A percentile compares a stretch with the other conserved stretches of the same genome.
Evolutionary conservation across 192 early-diverging fungal genomes (phyloP).

Genomic region (Linnemannia schmuckeri): DNA sequence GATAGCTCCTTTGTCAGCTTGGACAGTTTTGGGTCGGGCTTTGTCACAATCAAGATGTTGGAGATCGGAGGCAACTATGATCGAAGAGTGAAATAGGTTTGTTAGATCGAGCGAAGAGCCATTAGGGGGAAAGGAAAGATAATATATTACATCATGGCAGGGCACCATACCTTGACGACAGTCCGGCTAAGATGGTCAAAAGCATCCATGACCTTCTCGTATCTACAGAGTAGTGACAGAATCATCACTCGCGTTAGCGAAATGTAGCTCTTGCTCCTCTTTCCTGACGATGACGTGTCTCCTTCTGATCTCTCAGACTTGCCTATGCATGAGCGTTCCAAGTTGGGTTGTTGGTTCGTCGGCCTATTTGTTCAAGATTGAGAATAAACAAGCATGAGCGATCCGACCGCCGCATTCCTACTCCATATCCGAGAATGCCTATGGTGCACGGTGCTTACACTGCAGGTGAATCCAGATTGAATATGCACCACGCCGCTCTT

Average conservation of each 20-base stretch:
- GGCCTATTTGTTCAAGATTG: neutral
- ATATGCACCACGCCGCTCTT: conserved; percentile 30
- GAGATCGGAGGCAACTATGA: conserved; percentile 43
- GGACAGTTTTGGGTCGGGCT: conserved; percentile 50
- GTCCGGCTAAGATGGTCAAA: conserved; percentile 37
- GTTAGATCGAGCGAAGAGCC: too few relatives aligned
- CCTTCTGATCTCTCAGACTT: neutral
- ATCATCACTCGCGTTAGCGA: neutral
- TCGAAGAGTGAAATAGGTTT: neutral
- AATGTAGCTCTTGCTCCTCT: neutral
- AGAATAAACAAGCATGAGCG: neutral
- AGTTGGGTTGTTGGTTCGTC: conserved; percentile 26
- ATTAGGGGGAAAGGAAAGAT: neutral
- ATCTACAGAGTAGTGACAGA: conserved; percentile 11
- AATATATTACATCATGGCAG: neutral
- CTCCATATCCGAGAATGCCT: neutral
- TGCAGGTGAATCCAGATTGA: conserved; percentile 26
- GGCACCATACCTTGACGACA: conserved; percentile 33
- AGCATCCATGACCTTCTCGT: conserved; percentile 46
- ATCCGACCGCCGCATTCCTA: neutral
- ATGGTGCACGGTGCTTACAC: conserved; percentile 6
- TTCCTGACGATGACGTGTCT: neutral
- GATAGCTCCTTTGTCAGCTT: conserved; percentile 42
- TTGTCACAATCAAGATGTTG: conserved; percentile 51
- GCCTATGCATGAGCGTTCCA: conserved; percentile 24